These are phyloP conservation scores for Neocucurbitaria cava DNA, from an alignment of 2,329 filamentous ascomycete genomes.

Conservation along the genomic window DNA sequence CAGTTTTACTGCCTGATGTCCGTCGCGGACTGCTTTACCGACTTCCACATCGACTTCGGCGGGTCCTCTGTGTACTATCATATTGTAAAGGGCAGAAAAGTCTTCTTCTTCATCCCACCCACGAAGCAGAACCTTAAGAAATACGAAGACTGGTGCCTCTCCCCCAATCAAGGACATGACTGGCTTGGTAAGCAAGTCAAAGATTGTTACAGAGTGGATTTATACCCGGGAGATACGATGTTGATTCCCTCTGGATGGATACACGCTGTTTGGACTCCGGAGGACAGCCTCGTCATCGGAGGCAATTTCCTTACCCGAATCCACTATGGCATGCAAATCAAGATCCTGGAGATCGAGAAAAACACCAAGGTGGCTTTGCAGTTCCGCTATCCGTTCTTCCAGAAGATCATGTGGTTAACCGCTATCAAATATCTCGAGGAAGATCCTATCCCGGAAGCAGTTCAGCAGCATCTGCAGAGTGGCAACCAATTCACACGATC, in stretches of 20 bases:
- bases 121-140: constrained; percentile 73
- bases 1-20: constrained; percentile 76
- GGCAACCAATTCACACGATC: constrained; percentile 64
- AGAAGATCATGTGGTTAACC: constrained; percentile 73
- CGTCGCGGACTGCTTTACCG: constrained; percentile 73
- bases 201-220: constrained; percentile 71
- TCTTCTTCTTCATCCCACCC: constrained; percentile 74
- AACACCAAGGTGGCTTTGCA: constrained; percentile 70
- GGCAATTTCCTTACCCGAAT: constrained; percentile 72
- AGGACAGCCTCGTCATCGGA: constrained; percentile 73
- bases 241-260: constrained; percentile 76
- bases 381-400: constrained; percentile 72
- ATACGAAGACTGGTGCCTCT: constrained; percentile 75
- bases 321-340: constrained; percentile 72
- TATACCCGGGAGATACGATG: constrained; percentile 72
- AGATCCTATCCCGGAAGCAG: constrained; percentile 66
- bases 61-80: constrained; percentile 75
- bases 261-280: constrained; percentile 74
- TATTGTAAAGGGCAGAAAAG: constrained; percentile 72
- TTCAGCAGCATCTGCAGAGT: constrained; percentile 62
- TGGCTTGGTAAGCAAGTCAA: constrained; percentile 70
- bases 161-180: constrained; percentile 69
- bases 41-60: constrained; percentile 76
- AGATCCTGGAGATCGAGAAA: constrained; percentile 70
- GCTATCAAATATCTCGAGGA: constrained; percentile 69